These are phyloP conservation scores for Wakefieldia striispora DNA, from an alignment of 768 basidiomycete species.

Conservation along the genomic window DNA sequence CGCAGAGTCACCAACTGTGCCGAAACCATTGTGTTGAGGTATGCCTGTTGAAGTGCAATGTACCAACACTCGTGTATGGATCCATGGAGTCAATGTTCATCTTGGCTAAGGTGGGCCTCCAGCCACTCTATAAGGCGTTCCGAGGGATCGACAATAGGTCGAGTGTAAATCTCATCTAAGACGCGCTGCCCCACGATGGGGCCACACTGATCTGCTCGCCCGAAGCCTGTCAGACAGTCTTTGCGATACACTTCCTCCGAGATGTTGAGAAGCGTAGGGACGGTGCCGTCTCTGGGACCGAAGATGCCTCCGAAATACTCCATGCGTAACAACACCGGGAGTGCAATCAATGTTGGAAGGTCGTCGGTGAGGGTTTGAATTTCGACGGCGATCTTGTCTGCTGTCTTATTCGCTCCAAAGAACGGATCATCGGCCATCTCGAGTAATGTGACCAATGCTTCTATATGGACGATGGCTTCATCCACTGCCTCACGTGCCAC, in stretches of 20 bases:
- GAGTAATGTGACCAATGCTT: conserved; percentile 54
- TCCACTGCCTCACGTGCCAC: conserved; percentile 80
- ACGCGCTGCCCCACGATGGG: conserved; percentile 55
- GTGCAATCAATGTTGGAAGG: conserved; percentile 70
- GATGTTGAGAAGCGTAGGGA: conserved; percentile 56
- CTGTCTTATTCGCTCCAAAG: conserved; percentile 18
- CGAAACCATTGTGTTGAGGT: background rate
- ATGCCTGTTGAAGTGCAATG: background rate
- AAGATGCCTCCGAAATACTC: conserved; percentile 25
- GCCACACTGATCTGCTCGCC: conserved; percentile 74
- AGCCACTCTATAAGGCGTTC: conserved; percentile 45
- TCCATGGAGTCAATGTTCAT: conserved; percentile 21
- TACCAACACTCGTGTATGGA: background rate
- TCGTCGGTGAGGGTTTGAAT: conserved; percentile 57
- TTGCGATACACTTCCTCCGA: conserved; percentile 63
- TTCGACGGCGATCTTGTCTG: conserved; percentile 35
- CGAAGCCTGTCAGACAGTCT: conserved; percentile 71
- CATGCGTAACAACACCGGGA: conserved; percentile 62
- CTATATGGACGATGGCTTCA: conserved; percentile 69
- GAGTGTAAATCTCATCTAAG: conserved; percentile 45
- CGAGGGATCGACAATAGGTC: conserved; percentile 31
- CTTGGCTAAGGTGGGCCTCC: conserved; percentile 25
- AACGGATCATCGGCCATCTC: conserved; percentile 44
- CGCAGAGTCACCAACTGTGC: background rate
- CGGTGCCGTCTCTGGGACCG: conserved; percentile 23